These are phyloP conservation scores for Daldinia grandis DNA, from an alignment of 495 filamentous ascomycete species.

Conservation along the genomic window DNA sequence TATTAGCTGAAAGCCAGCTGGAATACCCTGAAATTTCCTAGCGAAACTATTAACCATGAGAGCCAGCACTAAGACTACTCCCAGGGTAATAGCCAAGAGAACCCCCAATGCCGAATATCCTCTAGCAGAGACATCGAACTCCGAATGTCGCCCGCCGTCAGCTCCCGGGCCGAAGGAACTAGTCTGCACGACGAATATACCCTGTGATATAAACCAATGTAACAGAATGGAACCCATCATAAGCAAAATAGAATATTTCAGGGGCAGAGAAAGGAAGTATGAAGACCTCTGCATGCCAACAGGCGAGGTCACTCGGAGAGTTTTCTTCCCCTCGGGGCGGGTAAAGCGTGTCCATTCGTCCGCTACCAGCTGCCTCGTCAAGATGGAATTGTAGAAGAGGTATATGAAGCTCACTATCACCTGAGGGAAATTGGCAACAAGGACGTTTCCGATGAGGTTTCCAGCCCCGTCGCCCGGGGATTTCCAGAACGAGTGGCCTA, in stretches of 20 bases:
- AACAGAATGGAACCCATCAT: not conserved
- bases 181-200: slow-evolving; percentile 3
- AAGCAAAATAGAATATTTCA: not conserved
- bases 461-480: not conserved
- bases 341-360: not conserved
- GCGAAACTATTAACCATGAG: not conserved
- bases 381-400: not conserved
- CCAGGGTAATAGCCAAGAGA: not conserved
- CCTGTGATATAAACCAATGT: not conserved
- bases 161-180: not conserved
- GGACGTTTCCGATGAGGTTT: not conserved
- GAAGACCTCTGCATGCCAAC: not conserved
- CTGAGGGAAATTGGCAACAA: not conserved
- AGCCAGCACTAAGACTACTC: not conserved
- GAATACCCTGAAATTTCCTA: not conserved
- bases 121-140: not conserved
- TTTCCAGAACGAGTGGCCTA: not conserved
- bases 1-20: slow-evolving; percentile 4
- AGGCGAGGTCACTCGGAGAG: not conserved
- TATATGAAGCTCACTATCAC: not conserved
- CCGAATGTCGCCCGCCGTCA: not conserved
- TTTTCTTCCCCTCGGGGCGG: not conserved
- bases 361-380: not conserved
- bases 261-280: not conserved
- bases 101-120: not conserved